A percentile compares a stretch with the other conserved stretches of the same genome.
These are phyloP conservation scores for Pseudozyma pruni DNA, from an alignment of 1,284 basidiomycete species.

Conservation along the genomic window DNA sequence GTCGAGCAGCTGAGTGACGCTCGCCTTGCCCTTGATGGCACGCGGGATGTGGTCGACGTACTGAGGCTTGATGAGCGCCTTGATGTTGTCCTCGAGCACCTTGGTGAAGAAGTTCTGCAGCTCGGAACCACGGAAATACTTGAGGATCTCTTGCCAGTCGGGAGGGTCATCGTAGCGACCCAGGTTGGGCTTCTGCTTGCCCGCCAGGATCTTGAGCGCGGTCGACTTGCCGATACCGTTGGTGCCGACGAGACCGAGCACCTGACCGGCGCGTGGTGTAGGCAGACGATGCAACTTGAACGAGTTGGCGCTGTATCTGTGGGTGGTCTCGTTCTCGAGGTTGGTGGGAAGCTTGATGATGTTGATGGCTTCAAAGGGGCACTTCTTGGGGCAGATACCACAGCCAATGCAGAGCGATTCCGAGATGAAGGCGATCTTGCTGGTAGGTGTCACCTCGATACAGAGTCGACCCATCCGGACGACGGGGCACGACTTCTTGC, in stretches of 20 bases:
- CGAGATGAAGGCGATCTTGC: conserved; percentile 66
- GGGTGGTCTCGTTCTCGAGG: conserved; percentile 66
- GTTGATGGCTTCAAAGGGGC: conserved; percentile 68
- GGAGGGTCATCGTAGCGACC: conserved; percentile 67
- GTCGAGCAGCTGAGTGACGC: conserved; percentile 63
- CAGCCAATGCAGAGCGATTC: conserved; percentile 68
- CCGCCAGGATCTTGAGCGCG: conserved; percentile 66
- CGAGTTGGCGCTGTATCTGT: conserved; percentile 67
- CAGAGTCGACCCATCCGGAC: conserved; percentile 66
- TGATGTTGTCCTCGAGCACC: conserved; percentile 68
- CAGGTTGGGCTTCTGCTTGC: conserved; percentile 68
- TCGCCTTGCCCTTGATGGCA: conserved; percentile 64
- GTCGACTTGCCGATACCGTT: conserved; percentile 68
- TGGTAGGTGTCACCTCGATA: conserved; percentile 62
- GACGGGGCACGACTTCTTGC: conserved; percentile 67
- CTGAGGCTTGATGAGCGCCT: conserved; percentile 68
- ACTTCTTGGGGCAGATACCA: conserved; percentile 68
- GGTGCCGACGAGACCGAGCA: conserved; percentile 67
- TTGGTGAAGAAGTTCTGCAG: conserved; percentile 68
- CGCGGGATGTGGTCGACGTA: conserved; percentile 68
- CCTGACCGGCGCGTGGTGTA: conserved; percentile 64
- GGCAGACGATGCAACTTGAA: conserved; percentile 68
- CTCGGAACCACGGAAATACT: conserved; percentile 67
- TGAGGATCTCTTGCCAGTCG: conserved; percentile 68
- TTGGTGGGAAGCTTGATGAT: conserved; percentile 68